Conservation (phyloP, 2,329 filamentous ascomycete species). For the Immersiporthe knoxdaviesiana region DNA sequence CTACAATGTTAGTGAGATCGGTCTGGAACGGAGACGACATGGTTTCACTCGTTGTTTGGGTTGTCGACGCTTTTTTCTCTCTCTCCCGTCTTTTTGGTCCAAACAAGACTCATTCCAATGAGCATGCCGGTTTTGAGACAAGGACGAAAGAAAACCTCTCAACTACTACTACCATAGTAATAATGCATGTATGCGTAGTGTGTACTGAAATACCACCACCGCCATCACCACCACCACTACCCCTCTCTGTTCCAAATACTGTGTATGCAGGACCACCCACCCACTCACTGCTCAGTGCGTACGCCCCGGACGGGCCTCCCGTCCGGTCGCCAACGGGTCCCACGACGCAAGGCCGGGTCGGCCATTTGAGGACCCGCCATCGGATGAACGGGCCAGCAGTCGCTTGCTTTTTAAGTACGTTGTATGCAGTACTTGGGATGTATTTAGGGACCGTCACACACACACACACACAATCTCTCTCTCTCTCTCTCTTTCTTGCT, state of each 20-base stretch:
- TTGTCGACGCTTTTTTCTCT: background rate
- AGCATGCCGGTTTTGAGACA: background rate
- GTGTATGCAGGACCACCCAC: background rate
- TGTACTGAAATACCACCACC: no score
- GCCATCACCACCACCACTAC: no score
- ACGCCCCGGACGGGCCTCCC: conserved; percentile 7
- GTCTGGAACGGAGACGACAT: background rate
- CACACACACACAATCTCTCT: no score
- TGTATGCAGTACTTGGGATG: no score
- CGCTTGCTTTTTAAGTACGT: background rate
- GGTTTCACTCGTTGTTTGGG: background rate
- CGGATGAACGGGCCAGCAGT: background rate
- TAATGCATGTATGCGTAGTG: no score
- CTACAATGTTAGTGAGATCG: background rate
- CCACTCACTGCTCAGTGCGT: background rate
- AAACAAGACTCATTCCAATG: background rate
- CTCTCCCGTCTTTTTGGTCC: background rate
- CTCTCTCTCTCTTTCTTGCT: background rate
- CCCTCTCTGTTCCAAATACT: no score
- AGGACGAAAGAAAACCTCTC: no score
- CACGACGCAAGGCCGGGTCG: background rate
- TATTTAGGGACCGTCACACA: background rate
- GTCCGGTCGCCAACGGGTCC: conserved; percentile 9
- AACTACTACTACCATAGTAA: no score
- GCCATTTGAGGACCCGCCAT: background rate